Evolutionary conservation across 2,329 filamentous ascomycete species (phyloP).

Genomic region (Penicillium sp.): DNA sequence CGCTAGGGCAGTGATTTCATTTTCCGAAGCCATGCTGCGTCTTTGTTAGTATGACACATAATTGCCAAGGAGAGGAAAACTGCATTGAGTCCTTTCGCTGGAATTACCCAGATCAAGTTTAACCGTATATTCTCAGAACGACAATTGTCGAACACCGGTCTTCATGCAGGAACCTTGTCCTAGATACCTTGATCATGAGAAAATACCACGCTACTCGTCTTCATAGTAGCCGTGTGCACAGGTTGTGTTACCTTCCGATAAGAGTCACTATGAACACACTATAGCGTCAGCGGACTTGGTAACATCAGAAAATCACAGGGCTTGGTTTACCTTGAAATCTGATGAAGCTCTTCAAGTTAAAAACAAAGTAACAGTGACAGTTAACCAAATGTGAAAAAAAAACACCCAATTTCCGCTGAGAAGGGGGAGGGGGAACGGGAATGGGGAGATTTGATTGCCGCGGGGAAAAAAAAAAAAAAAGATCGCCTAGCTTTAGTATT

Average conservation of each 20-base stretch:
- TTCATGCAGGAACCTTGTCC: conserved; percentile 39
- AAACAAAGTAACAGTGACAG: not conserved
- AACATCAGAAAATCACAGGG: not conserved
- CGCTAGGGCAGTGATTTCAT: conserved; percentile 30
- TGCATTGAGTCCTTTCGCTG: conserved; percentile 47
- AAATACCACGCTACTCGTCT: conserved; percentile 40
- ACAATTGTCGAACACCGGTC: conserved; percentile 42
- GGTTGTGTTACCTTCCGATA: conserved; percentile 15
- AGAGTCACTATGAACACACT: conserved; percentile 1
- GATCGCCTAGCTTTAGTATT: conserved; percentile 14
- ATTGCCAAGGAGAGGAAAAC: conserved; percentile 18
- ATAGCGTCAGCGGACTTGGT: not conserved
- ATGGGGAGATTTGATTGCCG: conserved; percentile 11
- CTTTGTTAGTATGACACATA: conserved; percentile 21
- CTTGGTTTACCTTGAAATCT: not conserved
- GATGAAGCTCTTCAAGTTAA: not conserved
- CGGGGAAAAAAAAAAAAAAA: conserved; percentile 18
- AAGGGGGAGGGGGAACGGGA: not conserved
- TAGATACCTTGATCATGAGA: conserved; percentile 45
- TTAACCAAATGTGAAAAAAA: not conserved
- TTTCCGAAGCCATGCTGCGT: conserved; percentile 34
- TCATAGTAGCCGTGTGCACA: conserved; percentile 34
- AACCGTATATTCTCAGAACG: conserved; percentile 48
- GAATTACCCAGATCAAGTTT: conserved; percentile 48
- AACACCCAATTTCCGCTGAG: not conserved